These are phyloP conservation scores for Citeromyces matritensis DNA, from an alignment of 805 yeast genomes.

Conservation along the genomic window DNA sequence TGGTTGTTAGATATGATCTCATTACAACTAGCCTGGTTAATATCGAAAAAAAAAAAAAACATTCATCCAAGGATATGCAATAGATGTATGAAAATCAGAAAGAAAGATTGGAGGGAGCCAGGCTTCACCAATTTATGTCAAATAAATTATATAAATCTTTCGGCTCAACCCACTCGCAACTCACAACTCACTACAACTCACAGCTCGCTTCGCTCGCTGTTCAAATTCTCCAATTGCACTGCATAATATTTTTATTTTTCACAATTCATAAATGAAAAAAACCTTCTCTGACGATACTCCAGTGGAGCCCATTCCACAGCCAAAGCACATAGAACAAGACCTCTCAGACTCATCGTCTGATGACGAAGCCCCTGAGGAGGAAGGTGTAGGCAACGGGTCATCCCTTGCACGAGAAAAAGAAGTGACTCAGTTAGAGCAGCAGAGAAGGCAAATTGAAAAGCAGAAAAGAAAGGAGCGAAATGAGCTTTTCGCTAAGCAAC, in stretches of 20 bases:
- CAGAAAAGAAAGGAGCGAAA: constrained; percentile 17
- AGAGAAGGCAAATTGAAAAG: constrained; percentile 12
- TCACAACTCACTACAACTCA: too few relatives aligned
- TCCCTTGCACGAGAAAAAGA: constrained; percentile 10
- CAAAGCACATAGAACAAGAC: too few relatives aligned
- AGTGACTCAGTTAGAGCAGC: constrained; percentile 6
- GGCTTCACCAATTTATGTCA: too few relatives aligned
- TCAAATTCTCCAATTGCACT: background rate
- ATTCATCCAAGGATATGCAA: constrained; percentile 17
- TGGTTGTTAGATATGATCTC: too few relatives aligned
- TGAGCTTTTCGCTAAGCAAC: constrained; percentile 14
- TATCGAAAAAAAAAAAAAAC: constrained; percentile 22
- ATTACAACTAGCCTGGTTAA: too few relatives aligned
- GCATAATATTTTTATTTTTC: background rate
- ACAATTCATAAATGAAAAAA: too few relatives aligned
- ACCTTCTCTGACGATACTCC: too few relatives aligned
- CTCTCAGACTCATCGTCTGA: constrained; percentile 6
- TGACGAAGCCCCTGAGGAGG: constrained; percentile 40
- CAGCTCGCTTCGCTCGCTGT: too few relatives aligned
- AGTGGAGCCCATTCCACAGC: too few relatives aligned
- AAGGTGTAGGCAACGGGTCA: constrained; percentile 10
- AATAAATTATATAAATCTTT: too few relatives aligned
- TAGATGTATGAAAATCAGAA: constrained; percentile 5
- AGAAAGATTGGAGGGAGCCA: background rate
- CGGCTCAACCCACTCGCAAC: too few relatives aligned